Percentiles rank a stretch among this genome's conserved stretches.
Conservation (phyloP, 495 filamentous ascomycete species). For the Aspergillus ostianus region DNA sequence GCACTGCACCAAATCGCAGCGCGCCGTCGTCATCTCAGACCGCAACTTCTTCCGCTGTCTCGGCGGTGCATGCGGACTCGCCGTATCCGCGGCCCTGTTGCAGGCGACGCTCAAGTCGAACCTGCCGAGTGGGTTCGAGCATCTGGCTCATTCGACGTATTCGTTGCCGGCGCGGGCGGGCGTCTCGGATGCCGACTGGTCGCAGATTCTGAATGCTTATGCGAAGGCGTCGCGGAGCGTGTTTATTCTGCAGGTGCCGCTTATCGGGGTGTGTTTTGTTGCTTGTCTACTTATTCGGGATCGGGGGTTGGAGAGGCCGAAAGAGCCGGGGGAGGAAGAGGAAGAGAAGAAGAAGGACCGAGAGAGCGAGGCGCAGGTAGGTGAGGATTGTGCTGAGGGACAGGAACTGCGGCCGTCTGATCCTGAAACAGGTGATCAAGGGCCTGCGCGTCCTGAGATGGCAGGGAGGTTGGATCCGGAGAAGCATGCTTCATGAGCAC, state of each 20-base stretch:
- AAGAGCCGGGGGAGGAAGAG: slow-evolving; percentile 43
- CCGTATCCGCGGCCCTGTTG: slow-evolving; percentile 57
- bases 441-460: neutral
- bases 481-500: neutral
- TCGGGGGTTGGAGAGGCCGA: slow-evolving; percentile 49
- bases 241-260: slow-evolving; percentile 53
- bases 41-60: slow-evolving; percentile 64
- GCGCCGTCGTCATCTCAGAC: slow-evolving; percentile 59
- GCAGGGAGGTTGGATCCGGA: neutral
- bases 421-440: neutral
- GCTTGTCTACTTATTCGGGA: slow-evolving; percentile 54
- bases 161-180: slow-evolving; percentile 33
- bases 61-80: slow-evolving; percentile 59
- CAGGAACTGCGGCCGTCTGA: neutral
- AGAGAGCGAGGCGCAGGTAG: slow-evolving; percentile 17
- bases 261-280: slow-evolving; percentile 54
- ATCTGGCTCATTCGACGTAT: slow-evolving; percentile 43
- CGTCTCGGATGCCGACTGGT: slow-evolving; percentile 37
- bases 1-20: slow-evolving; percentile 54
- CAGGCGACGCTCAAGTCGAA: slow-evolving; percentile 48
- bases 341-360: slow-evolving; percentile 26
- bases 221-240: slow-evolving; percentile 50
- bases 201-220: slow-evolving; percentile 48
- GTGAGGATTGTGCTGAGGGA: neutral
- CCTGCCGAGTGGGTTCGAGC: slow-evolving; percentile 40